A percentile compares a stretch with the other conserved stretches of the same genome.
Conservation (phyloP, 2,329 filamentous ascomycete species). For the Apiospora malaysiana region DNA sequence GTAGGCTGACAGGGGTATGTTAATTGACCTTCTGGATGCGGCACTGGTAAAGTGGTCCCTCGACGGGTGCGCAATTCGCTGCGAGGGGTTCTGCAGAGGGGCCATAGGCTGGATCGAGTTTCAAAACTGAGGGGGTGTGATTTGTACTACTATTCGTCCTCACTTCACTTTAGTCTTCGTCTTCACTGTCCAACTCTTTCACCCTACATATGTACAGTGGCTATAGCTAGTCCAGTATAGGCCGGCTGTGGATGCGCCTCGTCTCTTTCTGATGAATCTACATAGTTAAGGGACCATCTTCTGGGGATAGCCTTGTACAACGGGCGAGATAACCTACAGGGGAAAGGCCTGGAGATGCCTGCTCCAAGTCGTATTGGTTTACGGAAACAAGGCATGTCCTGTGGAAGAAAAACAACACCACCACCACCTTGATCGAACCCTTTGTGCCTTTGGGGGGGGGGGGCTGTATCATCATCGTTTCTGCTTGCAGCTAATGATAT, state of each 20-base stretch:
- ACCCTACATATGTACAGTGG: no score
- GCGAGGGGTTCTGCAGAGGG: conserved; percentile 8
- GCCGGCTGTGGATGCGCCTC: not conserved
- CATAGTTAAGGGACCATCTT: not conserved
- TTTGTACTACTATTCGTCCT: not conserved
- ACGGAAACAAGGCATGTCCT: not conserved
- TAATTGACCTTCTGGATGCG: conserved; percentile 8
- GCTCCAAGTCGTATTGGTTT: not conserved
- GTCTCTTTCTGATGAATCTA: not conserved
- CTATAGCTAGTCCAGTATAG: no score
- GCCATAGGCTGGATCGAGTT: not conserved
- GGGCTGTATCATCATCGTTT: not conserved
- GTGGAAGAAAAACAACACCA: not conserved
- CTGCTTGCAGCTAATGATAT: not conserved
- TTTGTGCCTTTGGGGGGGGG: no score
- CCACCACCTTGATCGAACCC: not conserved
- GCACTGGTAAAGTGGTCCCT: conserved; percentile 1
- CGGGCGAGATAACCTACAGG: not conserved
- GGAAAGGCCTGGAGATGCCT: not conserved
- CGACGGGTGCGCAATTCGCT: not conserved
- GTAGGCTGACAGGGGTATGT: not conserved
- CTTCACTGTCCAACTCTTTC: not conserved
- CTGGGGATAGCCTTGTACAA: not conserved
- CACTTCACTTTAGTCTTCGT: no score
- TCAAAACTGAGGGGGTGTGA: conserved; percentile 10